Conservation (phyloP, 345 rosid species). For the Melaleuca quinquenervia region DNA sequence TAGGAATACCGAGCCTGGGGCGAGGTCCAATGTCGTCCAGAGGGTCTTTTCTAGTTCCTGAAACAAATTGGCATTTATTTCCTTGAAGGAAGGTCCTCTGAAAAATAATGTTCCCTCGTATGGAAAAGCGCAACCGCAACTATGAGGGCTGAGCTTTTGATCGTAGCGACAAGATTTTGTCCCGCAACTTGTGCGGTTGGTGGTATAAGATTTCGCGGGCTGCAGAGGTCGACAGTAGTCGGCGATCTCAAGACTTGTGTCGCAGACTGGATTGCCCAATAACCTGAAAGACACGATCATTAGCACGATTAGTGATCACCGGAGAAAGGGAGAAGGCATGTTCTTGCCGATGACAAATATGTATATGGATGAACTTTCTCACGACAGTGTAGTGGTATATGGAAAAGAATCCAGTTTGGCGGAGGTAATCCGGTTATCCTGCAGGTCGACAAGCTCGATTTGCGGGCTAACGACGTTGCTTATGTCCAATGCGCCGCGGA, state of each 20-base stretch:
- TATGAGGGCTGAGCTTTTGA: constrained; percentile 85
- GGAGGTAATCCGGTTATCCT: constrained; percentile 62
- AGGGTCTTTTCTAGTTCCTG: constrained; percentile 77
- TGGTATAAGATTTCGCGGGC: constrained; percentile 51
- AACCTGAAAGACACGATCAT: constrained; percentile 37
- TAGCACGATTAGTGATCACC: not conserved
- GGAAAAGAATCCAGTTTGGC: constrained; percentile 41
- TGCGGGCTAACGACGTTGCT: constrained; percentile 41
- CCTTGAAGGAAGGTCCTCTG: constrained; percentile 72
- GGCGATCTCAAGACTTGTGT: constrained; percentile 41
- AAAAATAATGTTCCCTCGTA: constrained; percentile 79
- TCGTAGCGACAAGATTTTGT: constrained; percentile 44
- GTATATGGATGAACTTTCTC: not conserved
- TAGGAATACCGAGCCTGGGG: constrained; percentile 77
- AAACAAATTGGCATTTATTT: constrained; percentile 39
- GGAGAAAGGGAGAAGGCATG: not conserved
- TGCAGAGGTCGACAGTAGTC: constrained; percentile 70
- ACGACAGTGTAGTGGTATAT: constrained; percentile 55
- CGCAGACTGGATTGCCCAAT: constrained; percentile 83
- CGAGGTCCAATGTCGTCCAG: constrained; percentile 58
- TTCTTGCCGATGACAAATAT: not conserved
- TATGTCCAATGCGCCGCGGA: constrained; percentile 50
- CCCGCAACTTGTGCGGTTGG: constrained; percentile 68
- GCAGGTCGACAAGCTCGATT: constrained; percentile 64
- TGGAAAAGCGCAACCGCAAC: constrained; percentile 85